These are phyloP conservation scores for Scutellaria galericulata DNA, from an alignment of 257 asterid species.

Conservation along the genomic window DNA sequence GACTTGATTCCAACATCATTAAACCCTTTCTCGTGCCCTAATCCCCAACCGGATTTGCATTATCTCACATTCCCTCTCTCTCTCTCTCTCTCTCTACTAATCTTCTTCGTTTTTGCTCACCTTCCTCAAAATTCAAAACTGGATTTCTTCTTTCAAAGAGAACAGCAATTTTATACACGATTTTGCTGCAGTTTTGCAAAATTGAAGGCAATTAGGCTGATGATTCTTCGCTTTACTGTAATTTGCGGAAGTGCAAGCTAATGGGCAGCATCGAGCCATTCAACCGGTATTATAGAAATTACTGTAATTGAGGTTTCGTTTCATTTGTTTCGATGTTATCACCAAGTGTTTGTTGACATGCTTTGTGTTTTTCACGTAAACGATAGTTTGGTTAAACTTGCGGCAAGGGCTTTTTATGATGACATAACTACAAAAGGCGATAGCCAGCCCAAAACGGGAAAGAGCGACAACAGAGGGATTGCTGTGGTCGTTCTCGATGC, in stretches of 20 bases:
- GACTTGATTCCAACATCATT: conserved; percentile 24
- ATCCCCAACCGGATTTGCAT: conserved; percentile 32
- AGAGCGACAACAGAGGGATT: conserved; percentile 91
- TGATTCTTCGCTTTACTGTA: conserved; percentile 20
- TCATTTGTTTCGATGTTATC: not conserved
- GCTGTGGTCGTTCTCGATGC: conserved; percentile 95
- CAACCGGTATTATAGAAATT: conserved; percentile 43
- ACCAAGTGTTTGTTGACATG: conserved; percentile 12
- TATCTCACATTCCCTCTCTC: conserved; percentile 1
- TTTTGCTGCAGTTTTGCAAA: not conserved
- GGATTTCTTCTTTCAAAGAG: not conserved
- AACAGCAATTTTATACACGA: not conserved
- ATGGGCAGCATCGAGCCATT: conserved; percentile 57
- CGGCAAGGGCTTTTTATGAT: conserved; percentile 94
- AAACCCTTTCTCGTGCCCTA: conserved; percentile 36
- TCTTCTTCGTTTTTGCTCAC: conserved; percentile 1
- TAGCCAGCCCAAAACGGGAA: conserved; percentile 78
- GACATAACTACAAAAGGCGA: conserved; percentile 83
- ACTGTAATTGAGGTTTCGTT: conserved; percentile 20
- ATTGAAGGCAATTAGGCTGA: conserved; percentile 4
- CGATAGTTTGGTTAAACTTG: conserved; percentile 82
- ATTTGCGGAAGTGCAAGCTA: conserved; percentile 29
- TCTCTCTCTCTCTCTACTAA: not conserved
- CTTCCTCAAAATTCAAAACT: conserved; percentile 1
- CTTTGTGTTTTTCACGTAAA: not conserved